Base-by-base conservation (phyloP, 2,329 filamentous ascomycete genomes). In the Diplodia scrobiculata region DNA sequence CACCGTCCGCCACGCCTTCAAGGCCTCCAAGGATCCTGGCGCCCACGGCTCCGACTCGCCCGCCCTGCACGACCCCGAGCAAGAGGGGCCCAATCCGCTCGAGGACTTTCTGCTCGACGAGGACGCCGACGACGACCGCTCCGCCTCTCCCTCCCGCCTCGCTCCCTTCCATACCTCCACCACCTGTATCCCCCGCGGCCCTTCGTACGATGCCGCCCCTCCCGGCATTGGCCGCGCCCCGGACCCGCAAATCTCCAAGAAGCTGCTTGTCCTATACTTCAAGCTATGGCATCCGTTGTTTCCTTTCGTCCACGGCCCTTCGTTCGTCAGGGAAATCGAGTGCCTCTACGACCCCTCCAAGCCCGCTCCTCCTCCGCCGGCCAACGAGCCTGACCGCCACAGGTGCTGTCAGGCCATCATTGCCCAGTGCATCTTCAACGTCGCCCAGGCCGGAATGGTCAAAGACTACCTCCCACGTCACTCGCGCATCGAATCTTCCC, bases 261-360 rank as follows among this genome's bases (percentile, higher is more conserved):
- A 55, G 21, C 50, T 66, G 1, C 21, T 66, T 6, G 38, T 66
- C 19, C 10, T 66, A 7, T 87, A 85, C 68, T 87, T 87, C 67
- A 79, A 85, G 27, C 79, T 82, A 17, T 87, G 85, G 85, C 85
- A 87, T 68, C 81, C 83, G 0, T 78, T 83, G 2, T 82, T 85
- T 50, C 85, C 85, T 0, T 86, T 85, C 64, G 75, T 87, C 5
- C 82, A 85, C 68, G 85, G 82, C 0, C 84, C 84, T 1, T 78
- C 80, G 3, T 74, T 86, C 2, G 74, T 86, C 2, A 75, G 77
- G 17, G 65, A 66, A 19, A 41, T 66, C 27, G 55, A 66, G n/a
- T 19, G 38, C 25, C 32, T 66, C 10, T 66, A 66, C n/a, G 65
- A 66, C 27, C 50, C 65, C 2, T 54, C 65, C 36, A 63, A 52